Conservation (phyloP, 495 filamentous ascomycete genomes). For the Aspergillus nanangensis region DNA sequence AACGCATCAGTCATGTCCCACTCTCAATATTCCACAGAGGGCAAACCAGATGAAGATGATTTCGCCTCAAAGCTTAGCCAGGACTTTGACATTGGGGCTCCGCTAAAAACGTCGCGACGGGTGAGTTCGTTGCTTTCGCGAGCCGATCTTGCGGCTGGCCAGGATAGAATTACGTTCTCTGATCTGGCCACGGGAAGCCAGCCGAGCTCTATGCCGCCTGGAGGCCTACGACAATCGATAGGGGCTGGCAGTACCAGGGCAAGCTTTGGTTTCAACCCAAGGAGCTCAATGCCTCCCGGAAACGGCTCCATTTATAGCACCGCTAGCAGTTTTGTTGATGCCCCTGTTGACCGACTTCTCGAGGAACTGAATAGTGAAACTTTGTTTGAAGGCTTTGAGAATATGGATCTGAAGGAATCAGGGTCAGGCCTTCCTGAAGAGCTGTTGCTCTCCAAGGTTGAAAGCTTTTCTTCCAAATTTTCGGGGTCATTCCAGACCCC, state of each 20-base stretch:
- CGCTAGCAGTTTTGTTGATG: constrained; percentile 55
- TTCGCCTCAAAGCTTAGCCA: constrained; percentile 73
- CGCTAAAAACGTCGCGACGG: constrained; percentile 71
- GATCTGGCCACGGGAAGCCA: constrained; percentile 57
- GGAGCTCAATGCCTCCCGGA: constrained; percentile 36
- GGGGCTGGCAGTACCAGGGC: constrained; percentile 60
- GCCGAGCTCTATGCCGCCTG: constrained; percentile 41
- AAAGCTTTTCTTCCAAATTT: constrained; percentile 62
- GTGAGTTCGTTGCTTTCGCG: constrained; percentile 93
- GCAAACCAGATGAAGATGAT: constrained; percentile 45
- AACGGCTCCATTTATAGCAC: constrained; percentile 39
- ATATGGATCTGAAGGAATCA: constrained; percentile 66
- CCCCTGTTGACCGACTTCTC: constrained; percentile 65
- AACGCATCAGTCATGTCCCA: constrained; percentile 29
- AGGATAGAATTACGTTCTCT: constrained; percentile 69
- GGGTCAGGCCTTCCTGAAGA: constrained; percentile 69
- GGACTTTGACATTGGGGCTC: constrained; percentile 63
- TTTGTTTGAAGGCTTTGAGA: constrained; percentile 64
- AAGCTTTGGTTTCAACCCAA: constrained; percentile 52
- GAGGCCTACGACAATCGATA: constrained; percentile 68
- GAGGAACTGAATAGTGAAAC: constrained; percentile 64
- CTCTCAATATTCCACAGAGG: constrained; percentile 33
- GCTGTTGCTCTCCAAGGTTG: constrained; percentile 66
- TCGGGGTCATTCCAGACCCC: constrained; percentile 53
- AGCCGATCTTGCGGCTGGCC: constrained; percentile 75